Base-by-base conservation (phyloP, 1,284 basidiomycete species). In the Filobasidium uniguttulatum region DNA sequence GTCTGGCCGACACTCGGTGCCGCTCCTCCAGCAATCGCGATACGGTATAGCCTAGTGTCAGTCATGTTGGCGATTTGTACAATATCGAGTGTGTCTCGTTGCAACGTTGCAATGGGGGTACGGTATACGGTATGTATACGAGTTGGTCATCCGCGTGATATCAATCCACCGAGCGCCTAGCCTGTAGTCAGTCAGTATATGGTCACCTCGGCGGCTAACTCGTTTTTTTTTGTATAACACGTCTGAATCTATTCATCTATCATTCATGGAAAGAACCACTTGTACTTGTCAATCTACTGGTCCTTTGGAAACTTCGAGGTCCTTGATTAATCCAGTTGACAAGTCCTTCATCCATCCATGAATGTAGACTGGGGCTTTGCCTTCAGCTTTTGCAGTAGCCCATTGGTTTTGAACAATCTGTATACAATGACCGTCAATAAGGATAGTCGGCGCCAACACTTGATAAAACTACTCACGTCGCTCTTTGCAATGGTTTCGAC, bases 401-500 rank as follows among this genome's bases (percentile, higher is more conserved):
- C 51, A 53, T 23, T 53, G 47, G 3, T 44, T 41, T 31, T 52
- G 50, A 29, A 52, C 48, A 30, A 52, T 30, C 50, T 52, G 41
- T 31, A 20, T 10, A 12, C 12, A 12, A 23, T 12, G 10, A 40
- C 19, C 12, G 20, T 40, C 20, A n/a, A 33, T 10, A 33, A 10
- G 31, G 31, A 25, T 17, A 5, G 38, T 33, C 9, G 31, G n/a
- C 31, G 10, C 31, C 31, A 33, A n/a, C 9, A 33, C 31, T 9
- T 10, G 31, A 10, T 17, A 30, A n/a, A 4, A 20, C 19, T 8
- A 56, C 62, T 56, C 49, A 62, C 61, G 31, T 56, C 72, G 19
- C 79, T 73, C 49, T 75, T 70, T 53, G 75, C 75, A 25, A 94
- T 72, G 62, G 84, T 83, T 54, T 74, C 71, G 17, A 96, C 85